Conservation (phyloP, 176 grass and related monocot genomes). For the Rhynchospora pubera region DNA sequence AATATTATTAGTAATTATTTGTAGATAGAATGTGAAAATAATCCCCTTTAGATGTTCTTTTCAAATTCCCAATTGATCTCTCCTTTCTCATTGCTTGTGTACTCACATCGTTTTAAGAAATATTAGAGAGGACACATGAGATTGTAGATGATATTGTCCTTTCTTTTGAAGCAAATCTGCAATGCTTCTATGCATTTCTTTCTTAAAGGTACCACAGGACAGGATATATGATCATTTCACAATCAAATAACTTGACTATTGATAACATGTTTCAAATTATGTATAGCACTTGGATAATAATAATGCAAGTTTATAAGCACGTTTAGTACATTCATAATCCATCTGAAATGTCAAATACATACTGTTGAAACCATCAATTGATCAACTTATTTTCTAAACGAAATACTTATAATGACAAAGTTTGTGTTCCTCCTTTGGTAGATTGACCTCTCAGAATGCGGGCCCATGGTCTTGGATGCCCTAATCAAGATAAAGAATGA, state of each 20-base stretch:
- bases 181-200: not conserved
- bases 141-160: not conserved
- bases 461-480: slow-evolving; percentile 79
- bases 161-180: not conserved
- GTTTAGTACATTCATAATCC: not conserved
- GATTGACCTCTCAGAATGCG: slow-evolving; percentile 65
- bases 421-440: not conserved
- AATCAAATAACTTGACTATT: not conserved
- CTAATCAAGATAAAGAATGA: slow-evolving; percentile 97
- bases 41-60: not conserved
- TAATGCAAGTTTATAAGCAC: not conserved
- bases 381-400: not conserved
- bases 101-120: not conserved
- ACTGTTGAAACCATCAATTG: not conserved
- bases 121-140: not conserved
- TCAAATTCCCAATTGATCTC: not conserved
- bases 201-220: too few species aligned
- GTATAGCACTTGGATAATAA: not conserved
- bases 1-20: not conserved
- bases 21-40: not conserved
- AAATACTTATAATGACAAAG: not conserved
- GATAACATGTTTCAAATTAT: not conserved
- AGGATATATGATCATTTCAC: not conserved
- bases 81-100: not conserved
- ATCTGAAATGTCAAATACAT: not conserved